Base-by-base conservation (phyloP, 345 rosid species). In the Camelina laxa region DNA sequence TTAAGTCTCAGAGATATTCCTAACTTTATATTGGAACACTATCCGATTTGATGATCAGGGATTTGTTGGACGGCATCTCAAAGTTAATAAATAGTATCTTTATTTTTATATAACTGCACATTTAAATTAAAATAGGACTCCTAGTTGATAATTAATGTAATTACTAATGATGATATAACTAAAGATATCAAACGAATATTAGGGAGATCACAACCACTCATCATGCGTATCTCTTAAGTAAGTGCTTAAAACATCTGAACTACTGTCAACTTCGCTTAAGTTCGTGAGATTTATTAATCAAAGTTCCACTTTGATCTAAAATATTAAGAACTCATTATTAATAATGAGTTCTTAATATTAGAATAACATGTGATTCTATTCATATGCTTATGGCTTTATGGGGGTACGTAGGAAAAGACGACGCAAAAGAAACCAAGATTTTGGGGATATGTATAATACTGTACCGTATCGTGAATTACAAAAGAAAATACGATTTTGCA, bases 111-210 rank as follows among this genome's bases (percentile, higher is more conserved):
- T 27, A 27, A 0, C 60, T 38, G 30, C 11, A 27, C 0, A 56
- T 7, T 56, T 27, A 15, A 15, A 27, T 30, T 56, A 30, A 15
- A 54, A 56, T 27, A 30, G 4, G 17, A 56, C 11, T 2, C 38
- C 20, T 56, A 7, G 38, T 56, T 56, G 38, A 27, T 56, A 27
- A 47, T 39, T 60, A 22, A 50, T 51, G 6, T 64, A 22, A 30
- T 16, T 41, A 10, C 55, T 57, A 60, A 67, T 50, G 58, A 77
- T 64, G 67, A 49, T 64, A 64, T 59, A 50, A 50, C 9, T 50
- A 72, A 72, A 53, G 69, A 72, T 72, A 72, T n/a, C 63, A 72
- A 67, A 60, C 65, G 74, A 78, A 78, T 66, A 78, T 78, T 60
- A 22, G 2, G 72, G 53, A 67, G 58, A 78, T 72, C 77, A 65